Base-by-base conservation (phyloP, 1,284 basidiomycete genomes). In the Fistulinella cinereoalba region DNA sequence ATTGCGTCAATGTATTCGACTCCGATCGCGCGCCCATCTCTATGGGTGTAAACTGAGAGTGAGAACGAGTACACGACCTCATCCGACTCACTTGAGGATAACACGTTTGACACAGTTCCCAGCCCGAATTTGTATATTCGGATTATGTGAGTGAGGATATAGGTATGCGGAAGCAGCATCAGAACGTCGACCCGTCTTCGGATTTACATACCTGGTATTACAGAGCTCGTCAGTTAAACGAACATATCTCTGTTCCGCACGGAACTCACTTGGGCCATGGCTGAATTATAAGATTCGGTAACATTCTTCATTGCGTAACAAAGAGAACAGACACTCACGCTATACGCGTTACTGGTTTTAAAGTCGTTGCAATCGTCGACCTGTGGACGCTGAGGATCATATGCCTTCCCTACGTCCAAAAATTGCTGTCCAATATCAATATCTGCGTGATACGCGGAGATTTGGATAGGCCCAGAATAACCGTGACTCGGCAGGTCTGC, bases 391-490 rank as follows among this genome's bases (percentile, higher is more conserved):
- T 24, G 6, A 7, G 42, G 32, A 16, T 49, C 47, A 6, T 66
- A 65, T 23, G 27, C 29, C 29, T 29, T 52, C 3, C 71, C 75
- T 9, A 72, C 70, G 6, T 67, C 67, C 8, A 81, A 60, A 51
- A 74, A 80, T 24, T 80, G 64, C 31, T 67, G 54, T 0, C 60
- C 71, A 13, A 75, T 49, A 29, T 72, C 70, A 11, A 65, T 61
- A 22, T 62, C 56, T 12, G 23, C 3, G 2, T 67, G 65, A 2
- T 71, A 71, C 23, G 65, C 68, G 0, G 77, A 79, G 1, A 79
- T 65, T 46, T 75, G 74, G 44, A 81, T 65, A 0, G 78, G 80
- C 0, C 80, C 79, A 11, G 62, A 64, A 19, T 65, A 70, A 15
- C 79, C 79, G 52, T 81, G 80, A 1, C 68, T 71, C 6, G 59